Evolutionary conservation across 768 basidiomycete genomes (phyloP).

Genomic region (Cystobasidium ongulense): DNA sequence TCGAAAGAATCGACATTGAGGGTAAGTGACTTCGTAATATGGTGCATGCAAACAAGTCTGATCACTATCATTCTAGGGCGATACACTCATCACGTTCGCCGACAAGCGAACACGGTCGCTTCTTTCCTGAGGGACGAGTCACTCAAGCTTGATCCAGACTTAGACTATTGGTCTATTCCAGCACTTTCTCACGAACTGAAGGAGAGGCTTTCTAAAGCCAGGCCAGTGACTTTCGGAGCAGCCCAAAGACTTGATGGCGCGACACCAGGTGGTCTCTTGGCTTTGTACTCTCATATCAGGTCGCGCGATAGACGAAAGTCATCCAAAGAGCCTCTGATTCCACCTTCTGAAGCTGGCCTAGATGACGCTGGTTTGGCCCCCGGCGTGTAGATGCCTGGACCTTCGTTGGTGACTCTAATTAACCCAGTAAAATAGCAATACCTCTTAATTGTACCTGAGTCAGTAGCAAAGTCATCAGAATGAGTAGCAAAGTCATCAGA

Average conservation of each 20-base stretch:
- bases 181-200: constrained; percentile 70
- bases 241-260: constrained; percentile 90
- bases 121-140: constrained; percentile 69
- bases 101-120: constrained; percentile 68
- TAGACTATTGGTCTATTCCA: constrained; percentile 60
- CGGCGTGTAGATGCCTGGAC: not conserved
- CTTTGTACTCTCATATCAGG: constrained; percentile 59
- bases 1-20: constrained; percentile 62
- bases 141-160: constrained; percentile 58
- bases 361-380: not conserved
- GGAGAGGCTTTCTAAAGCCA: constrained; percentile 56
- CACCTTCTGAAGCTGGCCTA: not conserved
- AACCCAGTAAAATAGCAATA: too few species aligned
- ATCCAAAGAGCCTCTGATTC: not conserved
- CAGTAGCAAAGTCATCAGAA: too few species aligned
- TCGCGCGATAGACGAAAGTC: not conserved
- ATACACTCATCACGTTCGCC: constrained; percentile 46
- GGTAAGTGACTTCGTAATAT: constrained; percentile 48
- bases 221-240: constrained; percentile 70
- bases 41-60: not conserved
- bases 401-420: too few species aligned
- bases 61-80: not conserved
- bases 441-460: too few species aligned
- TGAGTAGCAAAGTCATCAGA: too few species aligned
- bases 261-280: constrained; percentile 69